Conservation (phyloP, 1,284 basidiomycete genomes). For the Sporisorium scitamineum region DNA sequence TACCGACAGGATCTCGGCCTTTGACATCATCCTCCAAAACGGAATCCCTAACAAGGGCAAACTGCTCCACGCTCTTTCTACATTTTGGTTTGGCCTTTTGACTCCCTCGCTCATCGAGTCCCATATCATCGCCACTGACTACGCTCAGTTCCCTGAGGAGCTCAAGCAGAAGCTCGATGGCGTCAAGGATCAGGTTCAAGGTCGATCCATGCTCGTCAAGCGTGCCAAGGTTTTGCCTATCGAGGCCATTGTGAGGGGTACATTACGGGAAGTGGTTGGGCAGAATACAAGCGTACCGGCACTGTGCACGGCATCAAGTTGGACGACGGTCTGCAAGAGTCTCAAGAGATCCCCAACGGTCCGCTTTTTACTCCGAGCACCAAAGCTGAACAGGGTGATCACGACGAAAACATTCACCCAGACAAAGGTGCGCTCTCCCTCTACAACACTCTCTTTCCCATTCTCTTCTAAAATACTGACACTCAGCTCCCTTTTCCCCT, state of each 20-base stretch:
- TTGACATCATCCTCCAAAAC: conserved; percentile 79
- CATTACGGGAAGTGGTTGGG: conserved; percentile 96
- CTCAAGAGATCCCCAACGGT: conserved; percentile 73
- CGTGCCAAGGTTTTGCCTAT: conserved; percentile 90
- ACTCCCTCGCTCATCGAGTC: conserved; percentile 62
- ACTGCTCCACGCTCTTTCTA: conserved; percentile 87
- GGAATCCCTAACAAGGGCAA: conserved; percentile 94
- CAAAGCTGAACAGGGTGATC: conserved; percentile 92
- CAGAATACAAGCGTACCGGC: conserved; percentile 87
- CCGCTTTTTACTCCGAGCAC: conserved; percentile 97
- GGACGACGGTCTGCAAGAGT: conserved; percentile 84
- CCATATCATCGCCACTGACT: conserved; percentile 63
- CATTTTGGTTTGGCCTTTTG: conserved; percentile 92
- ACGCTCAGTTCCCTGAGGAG: conserved; percentile 49
- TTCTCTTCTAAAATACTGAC: not conserved
- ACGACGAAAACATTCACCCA: conserved; percentile 98
- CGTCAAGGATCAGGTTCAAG: conserved; percentile 76
- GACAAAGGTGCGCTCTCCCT: conserved; percentile 72
- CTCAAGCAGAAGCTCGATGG: conserved; percentile 49
- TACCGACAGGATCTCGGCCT: conserved; percentile 94
- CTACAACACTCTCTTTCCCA: no score
- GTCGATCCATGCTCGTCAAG: conserved; percentile 88
- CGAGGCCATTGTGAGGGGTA: conserved; percentile 98
- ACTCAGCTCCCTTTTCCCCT: not conserved
- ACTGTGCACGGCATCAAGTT: conserved; percentile 90